Percentiles rank a stretch among this genome's conserved stretches.
phyloP scores from a whole-genome alignment of 495 filamentous ascomycete species.

The Aspergillus cristatus region DNA sequence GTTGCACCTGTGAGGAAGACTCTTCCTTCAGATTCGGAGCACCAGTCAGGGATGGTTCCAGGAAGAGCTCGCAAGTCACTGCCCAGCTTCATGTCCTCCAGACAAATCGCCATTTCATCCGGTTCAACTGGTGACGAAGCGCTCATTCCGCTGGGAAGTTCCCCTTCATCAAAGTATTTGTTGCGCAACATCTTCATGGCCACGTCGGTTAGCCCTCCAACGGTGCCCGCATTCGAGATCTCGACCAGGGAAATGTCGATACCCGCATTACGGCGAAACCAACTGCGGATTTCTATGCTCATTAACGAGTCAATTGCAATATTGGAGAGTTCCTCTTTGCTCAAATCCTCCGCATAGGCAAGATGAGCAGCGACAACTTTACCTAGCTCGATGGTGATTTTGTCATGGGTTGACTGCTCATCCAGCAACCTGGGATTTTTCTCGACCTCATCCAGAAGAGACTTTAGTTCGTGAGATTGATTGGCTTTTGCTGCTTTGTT shows the following conservation, averaged over 20 bases:
- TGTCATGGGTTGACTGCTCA: constrained; percentile 1
- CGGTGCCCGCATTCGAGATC: constrained; percentile 10
- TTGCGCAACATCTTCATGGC: constrained; percentile 1
- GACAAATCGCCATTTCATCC: neutral
- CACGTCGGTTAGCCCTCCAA: constrained; percentile 2
- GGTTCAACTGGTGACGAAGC: neutral
- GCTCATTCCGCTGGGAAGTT: too few species aligned
- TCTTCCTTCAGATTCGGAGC: neutral
- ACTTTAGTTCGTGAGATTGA: neutral
- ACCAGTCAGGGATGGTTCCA: neutral
- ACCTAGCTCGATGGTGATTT: constrained; percentile 12
- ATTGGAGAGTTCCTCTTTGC: constrained; percentile 25
- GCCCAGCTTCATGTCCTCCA: neutral
- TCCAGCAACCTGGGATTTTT: constrained; percentile 1
- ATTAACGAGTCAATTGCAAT: constrained; percentile 32
- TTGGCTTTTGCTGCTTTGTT: neutral
- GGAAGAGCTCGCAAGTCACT: neutral
- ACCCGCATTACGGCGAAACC: constrained; percentile 17
- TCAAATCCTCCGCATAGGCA: constrained; percentile 10
- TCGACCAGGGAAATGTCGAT: constrained; percentile 22
- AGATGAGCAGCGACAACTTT: constrained; percentile 23
- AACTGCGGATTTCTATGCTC: constrained; percentile 29
- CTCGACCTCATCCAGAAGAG: neutral
- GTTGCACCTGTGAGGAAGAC: neutral
- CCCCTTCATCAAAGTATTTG: too few species aligned